Evolutionary conservation across 257 asterid species (phyloP), one percentile per base, ranked within the genome.

Genomic region (Solanum chiquidenum): DNA sequence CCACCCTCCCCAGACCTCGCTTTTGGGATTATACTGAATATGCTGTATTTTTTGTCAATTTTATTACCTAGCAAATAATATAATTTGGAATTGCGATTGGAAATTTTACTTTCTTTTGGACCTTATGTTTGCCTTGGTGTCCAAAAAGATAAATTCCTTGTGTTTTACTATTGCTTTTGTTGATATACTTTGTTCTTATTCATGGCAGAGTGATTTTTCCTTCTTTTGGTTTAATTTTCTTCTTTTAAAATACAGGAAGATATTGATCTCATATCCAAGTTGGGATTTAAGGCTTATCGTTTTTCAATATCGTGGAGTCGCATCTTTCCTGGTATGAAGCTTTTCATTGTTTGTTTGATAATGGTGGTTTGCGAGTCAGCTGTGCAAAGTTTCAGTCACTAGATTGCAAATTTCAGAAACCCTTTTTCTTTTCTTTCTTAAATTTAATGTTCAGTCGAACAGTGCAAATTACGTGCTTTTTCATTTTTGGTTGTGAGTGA

Each of bases 301-400:
- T 91, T 92, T 88, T 93, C 95, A 38, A 90, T 93, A 88, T 92
- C 95, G 49, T 92, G 95, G 94, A 86, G 89, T 88, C 92, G 94
- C 40, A 92, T 93, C 68, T 92, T 89, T 87, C 95, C 95, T 8
- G 92, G 95, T 92, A 91, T 9, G 0, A 20, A 49, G 69, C 33
- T 49, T 80, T 20, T 49, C 69, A 10, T 29, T 49, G 55, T 29
- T 20, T 10, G 33, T 1, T 25, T 25, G n/a, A 37, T 74, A 11
- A 74, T 44, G 2, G 31, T 74, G 20, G 83, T 37, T 12, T 74
- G 31, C 10, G 9, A 10, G 52, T 21, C 46, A 35, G 20, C 8
- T 74, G 31, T 74, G 76, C 52, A 2, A 74, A 37, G 52, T 37
- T 74, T 35, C 52, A 35, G 23, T 74, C 12, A 74, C 49, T 74